Evolutionary conservation across 768 basidiomycete genomes (phyloP).

Genomic region (Fomitopsis pulvina): DNA sequence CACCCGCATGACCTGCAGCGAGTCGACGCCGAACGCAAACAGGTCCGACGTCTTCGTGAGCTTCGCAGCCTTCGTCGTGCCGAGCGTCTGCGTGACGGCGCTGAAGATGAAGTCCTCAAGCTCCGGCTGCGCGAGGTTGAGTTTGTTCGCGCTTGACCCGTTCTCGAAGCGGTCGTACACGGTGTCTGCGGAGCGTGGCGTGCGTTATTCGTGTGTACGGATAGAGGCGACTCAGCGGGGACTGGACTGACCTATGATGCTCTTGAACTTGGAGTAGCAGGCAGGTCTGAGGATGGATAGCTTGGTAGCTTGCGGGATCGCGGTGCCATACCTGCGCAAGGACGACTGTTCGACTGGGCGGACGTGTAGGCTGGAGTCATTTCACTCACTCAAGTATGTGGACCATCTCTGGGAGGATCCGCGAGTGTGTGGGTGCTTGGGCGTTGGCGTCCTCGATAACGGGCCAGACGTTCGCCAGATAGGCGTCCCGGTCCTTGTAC

Average conservation of each 20-base stretch:
- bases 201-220: too few species aligned
- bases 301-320: constrained; percentile 47
- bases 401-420: constrained; percentile 43
- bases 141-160: constrained; percentile 25
- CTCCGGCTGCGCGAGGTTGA: constrained; percentile 19
- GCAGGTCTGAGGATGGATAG: constrained; percentile 42
- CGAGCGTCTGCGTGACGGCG: constrained; percentile 29
- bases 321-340: constrained; percentile 27
- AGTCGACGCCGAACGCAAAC: constrained; percentile 46
- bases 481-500: constrained; percentile 15
- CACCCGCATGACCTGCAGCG: constrained; percentile 45
- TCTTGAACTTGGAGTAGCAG: constrained; percentile 44
- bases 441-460: constrained; percentile 45
- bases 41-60: constrained; percentile 30
- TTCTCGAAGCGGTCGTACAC: constrained; percentile 38
- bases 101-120: constrained; percentile 31
- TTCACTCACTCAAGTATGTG: constrained; percentile 35
- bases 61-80: constrained; percentile 24
- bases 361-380: background rate
- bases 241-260: constrained; percentile 31
- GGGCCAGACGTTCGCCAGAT: constrained; percentile 34
- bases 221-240: background rate
- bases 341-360: background rate
- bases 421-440: constrained; percentile 46
- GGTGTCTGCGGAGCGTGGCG: constrained; percentile 14